Evolutionary conservation across 2,329 filamentous ascomycete genomes (phyloP).

Genomic region (Anthostomella pinea): DNA sequence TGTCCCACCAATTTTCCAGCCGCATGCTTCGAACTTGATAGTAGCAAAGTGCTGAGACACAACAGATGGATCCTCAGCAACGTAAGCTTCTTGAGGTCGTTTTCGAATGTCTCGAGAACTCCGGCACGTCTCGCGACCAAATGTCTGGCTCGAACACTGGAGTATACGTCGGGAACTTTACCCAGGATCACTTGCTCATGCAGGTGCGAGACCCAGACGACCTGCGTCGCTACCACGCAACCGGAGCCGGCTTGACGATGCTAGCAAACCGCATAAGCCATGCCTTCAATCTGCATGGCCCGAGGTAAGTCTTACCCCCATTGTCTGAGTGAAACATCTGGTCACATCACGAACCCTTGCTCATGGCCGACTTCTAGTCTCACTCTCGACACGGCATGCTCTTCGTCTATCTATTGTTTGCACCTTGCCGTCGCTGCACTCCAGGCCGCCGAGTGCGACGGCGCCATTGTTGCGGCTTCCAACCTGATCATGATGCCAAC

Average conservation of each 20-base stretch:
- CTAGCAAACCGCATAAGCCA: constrained; percentile 36
- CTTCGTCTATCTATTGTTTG: constrained; percentile 10
- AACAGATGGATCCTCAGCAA: constrained; percentile 39
- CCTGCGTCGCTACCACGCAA: constrained; percentile 19
- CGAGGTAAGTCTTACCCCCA: constrained; percentile 6
- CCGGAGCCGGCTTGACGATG: constrained; percentile 32
- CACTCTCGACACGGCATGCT: no score
- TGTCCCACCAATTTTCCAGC: no score
- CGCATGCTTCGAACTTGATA: no score
- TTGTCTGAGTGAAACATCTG: no score
- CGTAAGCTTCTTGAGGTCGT: constrained; percentile 36
- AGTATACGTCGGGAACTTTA: constrained; percentile 18
- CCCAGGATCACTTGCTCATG: constrained; percentile 21
- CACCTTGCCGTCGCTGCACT: constrained; percentile 7
- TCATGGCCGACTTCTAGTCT: no score
- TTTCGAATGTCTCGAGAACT: constrained; percentile 38
- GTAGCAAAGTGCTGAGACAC: constrained; percentile 37
- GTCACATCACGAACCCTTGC: no score
- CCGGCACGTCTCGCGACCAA: constrained; percentile 28
- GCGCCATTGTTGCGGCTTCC: constrained; percentile 5
- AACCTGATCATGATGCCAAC: constrained; percentile 6
- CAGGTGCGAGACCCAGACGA: constrained; percentile 17
- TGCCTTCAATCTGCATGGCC: constrained; percentile 34
- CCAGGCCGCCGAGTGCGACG: constrained; percentile 7
- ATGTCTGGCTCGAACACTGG: constrained; percentile 24